Conservation (phyloP, 2,329 filamentous ascomycete genomes). For the Paraconiothyrium brasiliense region DNA sequence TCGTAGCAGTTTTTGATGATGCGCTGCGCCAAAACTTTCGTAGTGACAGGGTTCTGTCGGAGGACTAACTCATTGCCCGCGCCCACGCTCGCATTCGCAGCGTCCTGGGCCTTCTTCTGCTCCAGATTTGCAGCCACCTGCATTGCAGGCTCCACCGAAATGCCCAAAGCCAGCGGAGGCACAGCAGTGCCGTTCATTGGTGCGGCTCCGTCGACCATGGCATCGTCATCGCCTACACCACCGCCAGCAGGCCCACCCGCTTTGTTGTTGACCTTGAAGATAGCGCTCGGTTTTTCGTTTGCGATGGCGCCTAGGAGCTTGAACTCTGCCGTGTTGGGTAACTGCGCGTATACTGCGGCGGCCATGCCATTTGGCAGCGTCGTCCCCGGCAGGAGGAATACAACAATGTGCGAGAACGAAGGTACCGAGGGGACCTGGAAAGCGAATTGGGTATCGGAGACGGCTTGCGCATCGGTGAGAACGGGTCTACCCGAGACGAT, state of each 20-base stretch:
- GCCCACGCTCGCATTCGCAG: slow-evolving; percentile 37
- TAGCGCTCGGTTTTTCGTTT: slow-evolving; percentile 87
- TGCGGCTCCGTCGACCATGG: slow-evolving; percentile 55
- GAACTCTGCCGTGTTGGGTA: slow-evolving; percentile 71
- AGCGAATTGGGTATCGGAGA: slow-evolving; percentile 69
- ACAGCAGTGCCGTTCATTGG: slow-evolving; percentile 25
- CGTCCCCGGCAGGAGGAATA: slow-evolving; percentile 86
- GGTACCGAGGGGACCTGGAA: slow-evolving; percentile 72
- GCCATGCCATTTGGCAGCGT: slow-evolving; percentile 78
- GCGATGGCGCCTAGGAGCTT: slow-evolving; percentile 89
- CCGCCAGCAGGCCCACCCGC: slow-evolving; percentile 49
- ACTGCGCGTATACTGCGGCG: slow-evolving; percentile 88
- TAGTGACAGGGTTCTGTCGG: slow-evolving; percentile 62
- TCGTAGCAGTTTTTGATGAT: slow-evolving; percentile 99
- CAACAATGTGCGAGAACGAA: slow-evolving; percentile 76
- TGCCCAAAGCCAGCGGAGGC: slow-evolving; percentile 72
- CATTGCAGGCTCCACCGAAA: slow-evolving; percentile 79
- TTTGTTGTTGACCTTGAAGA: slow-evolving; percentile 76
- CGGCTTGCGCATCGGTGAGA: slow-evolving; percentile 64
- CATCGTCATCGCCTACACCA: slow-evolving; percentile 58
- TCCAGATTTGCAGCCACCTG: slow-evolving; percentile 76
- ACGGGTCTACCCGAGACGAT: slow-evolving; percentile 69
- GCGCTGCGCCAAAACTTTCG: slow-evolving; percentile 83
- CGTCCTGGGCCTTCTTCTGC: slow-evolving; percentile 61
- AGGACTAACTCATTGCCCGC: slow-evolving; percentile 48